Evolutionary conservation across 1,284 basidiomycete species (phyloP).

Genomic region (Lentinula novae-zelandiae): DNA sequence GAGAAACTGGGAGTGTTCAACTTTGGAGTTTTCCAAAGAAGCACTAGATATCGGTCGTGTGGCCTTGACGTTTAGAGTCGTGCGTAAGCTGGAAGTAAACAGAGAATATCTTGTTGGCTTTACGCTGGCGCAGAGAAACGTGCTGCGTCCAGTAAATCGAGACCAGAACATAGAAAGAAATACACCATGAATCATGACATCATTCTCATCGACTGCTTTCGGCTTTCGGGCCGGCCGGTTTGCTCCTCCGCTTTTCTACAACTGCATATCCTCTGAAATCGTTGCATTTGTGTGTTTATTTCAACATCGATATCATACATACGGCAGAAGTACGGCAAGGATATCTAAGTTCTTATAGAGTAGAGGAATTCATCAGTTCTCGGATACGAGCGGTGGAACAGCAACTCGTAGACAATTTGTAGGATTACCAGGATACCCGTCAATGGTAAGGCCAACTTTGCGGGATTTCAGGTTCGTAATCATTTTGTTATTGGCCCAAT

Average conservation of each 20-base stretch:
- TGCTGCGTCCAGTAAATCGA: neutral
- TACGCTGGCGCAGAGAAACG: neutral
- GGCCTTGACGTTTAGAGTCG: neutral
- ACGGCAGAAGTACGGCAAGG: no score
- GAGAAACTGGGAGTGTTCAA: slow-evolving; percentile 43
- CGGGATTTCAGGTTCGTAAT: neutral
- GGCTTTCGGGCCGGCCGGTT: no score
- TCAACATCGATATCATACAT: no score
- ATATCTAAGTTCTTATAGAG: no score
- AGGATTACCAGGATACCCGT: neutral
- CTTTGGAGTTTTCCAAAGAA: slow-evolving; percentile 22
- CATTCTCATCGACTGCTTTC: no score
- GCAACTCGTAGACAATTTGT: neutral
- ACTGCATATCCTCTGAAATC: neutral
- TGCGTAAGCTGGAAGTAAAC: neutral
- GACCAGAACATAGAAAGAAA: neutral
- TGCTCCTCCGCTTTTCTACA: no score
- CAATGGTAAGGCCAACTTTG: neutral
- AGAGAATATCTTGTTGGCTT: neutral
- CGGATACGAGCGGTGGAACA: no score
- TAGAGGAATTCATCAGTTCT: no score
- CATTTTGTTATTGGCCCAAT: neutral
- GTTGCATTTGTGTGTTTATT: no score
- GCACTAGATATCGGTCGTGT: neutral
- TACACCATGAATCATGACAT: neutral